A percentile compares a stretch with the other conserved stretches of the same genome.
Evolutionary conservation across 352 stramenopile species (phyloP).

Genomic region (Blastocystis hominis): DNA sequence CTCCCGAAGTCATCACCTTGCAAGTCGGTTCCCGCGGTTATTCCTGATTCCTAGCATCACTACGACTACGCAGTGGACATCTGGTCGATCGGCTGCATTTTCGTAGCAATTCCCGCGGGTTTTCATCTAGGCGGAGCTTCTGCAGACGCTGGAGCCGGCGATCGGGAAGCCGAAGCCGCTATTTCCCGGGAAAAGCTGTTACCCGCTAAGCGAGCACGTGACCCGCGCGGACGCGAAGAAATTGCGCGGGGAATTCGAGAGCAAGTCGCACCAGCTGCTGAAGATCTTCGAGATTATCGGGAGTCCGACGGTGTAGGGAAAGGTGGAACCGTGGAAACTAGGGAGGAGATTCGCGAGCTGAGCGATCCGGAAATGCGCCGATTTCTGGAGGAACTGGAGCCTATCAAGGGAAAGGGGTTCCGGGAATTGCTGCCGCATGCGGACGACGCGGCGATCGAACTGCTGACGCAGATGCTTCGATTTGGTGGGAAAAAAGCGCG

Average conservation of each 20-base stretch:
- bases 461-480: constrained; percentile 74
- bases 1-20: constrained; percentile 78
- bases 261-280: constrained; percentile 59
- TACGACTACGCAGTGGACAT: constrained; percentile 96
- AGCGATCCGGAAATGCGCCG: not conserved
- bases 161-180: not conserved
- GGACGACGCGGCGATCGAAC: constrained; percentile 69
- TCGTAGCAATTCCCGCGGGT: constrained; percentile 67
- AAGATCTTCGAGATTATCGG: constrained; percentile 62
- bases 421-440: constrained; percentile 67
- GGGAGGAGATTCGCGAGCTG: constrained; percentile 37
- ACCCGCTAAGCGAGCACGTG: not conserved
- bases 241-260: not conserved
- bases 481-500: constrained; percentile 62
- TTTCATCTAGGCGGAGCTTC: constrained; percentile 21
- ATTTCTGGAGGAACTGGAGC: not conserved
- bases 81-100: constrained; percentile 95
- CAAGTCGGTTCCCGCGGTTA: constrained; percentile 58
- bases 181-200: constrained; percentile 50
- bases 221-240: not conserved
- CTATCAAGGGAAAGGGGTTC: constrained; percentile 59
- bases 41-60: constrained; percentile 58
- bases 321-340: not conserved
- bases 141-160: constrained; percentile 44
- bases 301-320: constrained; percentile 61